Evolutionary conservation across 1,284 basidiomycete genomes (phyloP).

Genomic region (Erythrobasidium hasegawianum): DNA sequence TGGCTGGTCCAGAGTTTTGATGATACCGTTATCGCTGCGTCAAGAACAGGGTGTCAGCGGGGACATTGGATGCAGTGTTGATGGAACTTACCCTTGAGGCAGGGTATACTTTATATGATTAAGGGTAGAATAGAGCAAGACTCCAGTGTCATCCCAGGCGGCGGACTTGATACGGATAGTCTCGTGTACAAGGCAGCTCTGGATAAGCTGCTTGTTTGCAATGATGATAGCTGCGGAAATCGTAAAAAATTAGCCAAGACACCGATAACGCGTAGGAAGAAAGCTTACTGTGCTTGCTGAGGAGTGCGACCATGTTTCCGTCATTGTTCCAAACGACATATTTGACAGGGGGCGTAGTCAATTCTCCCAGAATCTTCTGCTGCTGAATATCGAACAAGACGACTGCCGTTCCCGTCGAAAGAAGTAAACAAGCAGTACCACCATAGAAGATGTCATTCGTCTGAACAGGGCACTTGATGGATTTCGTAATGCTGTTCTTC

Average conservation of each 20-base stretch:
- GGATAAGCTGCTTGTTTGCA: conserved; percentile 86
- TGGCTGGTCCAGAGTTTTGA: conserved; percentile 98
- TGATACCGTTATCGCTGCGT: conserved; percentile 95
- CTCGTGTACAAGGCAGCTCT: conserved; percentile 91
- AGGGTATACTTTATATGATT: conserved; percentile 99
- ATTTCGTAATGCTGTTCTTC: conserved; percentile 89
- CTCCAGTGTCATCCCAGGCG: conserved; percentile 96
- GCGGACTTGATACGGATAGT: conserved; percentile 99
- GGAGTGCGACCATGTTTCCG: conserved; percentile 79
- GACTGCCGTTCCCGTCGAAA: conserved; percentile 81
- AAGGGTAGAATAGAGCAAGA: conserved; percentile 95
- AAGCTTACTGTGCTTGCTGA: conserved; percentile 93
- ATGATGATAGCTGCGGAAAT: conserved; percentile 81
- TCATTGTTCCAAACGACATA: conserved; percentile 97
- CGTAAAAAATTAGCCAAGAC: too few relatives aligned
- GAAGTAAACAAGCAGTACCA: conserved; percentile 87
- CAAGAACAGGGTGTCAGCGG: too few relatives aligned
- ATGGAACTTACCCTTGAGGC: conserved; percentile 81
- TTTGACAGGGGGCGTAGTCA: conserved; percentile 93
- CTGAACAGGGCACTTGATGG: conserved; percentile 87
- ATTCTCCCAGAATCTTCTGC: conserved; percentile 85
- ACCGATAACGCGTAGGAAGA: too few relatives aligned
- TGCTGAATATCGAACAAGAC: conserved; percentile 97
- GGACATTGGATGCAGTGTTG: too few relatives aligned
- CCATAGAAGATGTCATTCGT: conserved; percentile 99